Evolutionary conservation across 345 rosid species (phyloP).

Genomic region (Murraya paniculata): DNA sequence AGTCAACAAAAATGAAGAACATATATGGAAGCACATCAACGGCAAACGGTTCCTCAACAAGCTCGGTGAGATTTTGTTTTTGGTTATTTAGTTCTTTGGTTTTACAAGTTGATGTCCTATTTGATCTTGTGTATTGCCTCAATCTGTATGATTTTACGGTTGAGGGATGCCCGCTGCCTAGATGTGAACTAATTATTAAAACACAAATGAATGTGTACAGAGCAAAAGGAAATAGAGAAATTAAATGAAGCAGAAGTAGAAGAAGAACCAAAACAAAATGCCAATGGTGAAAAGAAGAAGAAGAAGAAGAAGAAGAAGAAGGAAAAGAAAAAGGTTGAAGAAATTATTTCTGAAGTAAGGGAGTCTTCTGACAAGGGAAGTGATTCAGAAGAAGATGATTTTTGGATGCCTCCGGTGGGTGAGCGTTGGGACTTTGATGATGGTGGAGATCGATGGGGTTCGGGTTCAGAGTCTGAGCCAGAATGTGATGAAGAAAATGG

Average conservation of each 20-base stretch:
- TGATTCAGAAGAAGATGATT: constrained; percentile 62
- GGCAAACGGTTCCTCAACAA: constrained; percentile 81
- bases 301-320: constrained; percentile 33
- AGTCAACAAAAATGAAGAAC: constrained; percentile 85
- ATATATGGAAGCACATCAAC: constrained; percentile 87
- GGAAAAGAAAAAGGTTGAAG: constrained; percentile 30
- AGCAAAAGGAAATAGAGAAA: constrained; percentile 56
- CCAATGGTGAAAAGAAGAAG: constrained; percentile 21
- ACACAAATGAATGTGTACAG: constrained; percentile 36
- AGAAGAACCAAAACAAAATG: constrained; percentile 22
- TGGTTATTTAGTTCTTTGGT: background rate
- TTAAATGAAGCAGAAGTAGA: constrained; percentile 26
- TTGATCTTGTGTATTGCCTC: background rate
- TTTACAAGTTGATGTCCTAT: background rate
- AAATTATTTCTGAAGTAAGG: constrained; percentile 44
- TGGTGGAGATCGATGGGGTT: constrained; percentile 66
- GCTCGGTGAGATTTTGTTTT: constrained; percentile 45
- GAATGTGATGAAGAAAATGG: constrained; percentile 41
- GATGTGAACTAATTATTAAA: background rate
- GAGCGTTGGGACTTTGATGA: constrained; percentile 76
- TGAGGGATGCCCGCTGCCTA: background rate
- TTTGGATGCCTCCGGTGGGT: constrained; percentile 90
- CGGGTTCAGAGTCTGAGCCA: constrained; percentile 46
- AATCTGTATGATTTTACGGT: background rate
- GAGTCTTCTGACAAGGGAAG: constrained; percentile 35